Evolutionary conservation across 306 rosid species (phyloP).

Genomic region (Parietaria judaica): DNA sequence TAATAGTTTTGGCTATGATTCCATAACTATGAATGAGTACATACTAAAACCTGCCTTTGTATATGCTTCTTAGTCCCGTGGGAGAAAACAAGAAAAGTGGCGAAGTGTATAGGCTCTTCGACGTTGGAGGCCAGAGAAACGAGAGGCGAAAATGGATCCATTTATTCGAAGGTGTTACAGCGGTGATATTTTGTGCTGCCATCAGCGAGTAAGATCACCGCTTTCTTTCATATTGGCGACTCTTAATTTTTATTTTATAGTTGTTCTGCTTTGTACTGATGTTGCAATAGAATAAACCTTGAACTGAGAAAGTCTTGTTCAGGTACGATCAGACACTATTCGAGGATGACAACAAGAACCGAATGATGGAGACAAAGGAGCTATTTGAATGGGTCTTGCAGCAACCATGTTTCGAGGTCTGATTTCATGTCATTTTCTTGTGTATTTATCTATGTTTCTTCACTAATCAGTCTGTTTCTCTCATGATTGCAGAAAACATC

Average conservation of each 20-base stretch:
- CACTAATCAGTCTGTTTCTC: background rate
- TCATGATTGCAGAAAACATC: conserved; percentile 71
- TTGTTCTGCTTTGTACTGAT: too few species aligned
- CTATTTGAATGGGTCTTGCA: conserved; percentile 94
- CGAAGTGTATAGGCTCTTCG: conserved; percentile 91
- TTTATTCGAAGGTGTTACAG: conserved; percentile 97
- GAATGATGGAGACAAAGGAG: conserved; percentile 95
- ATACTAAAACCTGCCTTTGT: conserved; percentile 12
- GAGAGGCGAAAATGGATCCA: conserved; percentile 99
- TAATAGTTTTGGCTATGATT: conserved; percentile 11
- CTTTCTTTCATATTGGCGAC: conserved; percentile 7
- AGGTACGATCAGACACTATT: conserved; percentile 98
- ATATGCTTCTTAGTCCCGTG: conserved; percentile 74
- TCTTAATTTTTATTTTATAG: conserved; percentile 9
- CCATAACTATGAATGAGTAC: background rate
- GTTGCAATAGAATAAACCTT: background rate
- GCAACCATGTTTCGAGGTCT: conserved; percentile 96
- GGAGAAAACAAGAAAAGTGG: conserved; percentile 98
- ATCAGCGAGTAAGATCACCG: conserved; percentile 77
- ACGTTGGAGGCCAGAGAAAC: conserved; percentile 98
- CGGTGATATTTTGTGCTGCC: conserved; percentile 96
- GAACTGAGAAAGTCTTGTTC: conserved; percentile 22
- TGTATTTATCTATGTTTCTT: background rate
- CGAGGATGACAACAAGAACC: conserved; percentile 88
- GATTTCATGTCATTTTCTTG: conserved; percentile 8